phyloP scores from a whole-genome alignment of 2,329 filamentous ascomycete genomes.

The Paraphaeosphaeria minitans region DNA sequence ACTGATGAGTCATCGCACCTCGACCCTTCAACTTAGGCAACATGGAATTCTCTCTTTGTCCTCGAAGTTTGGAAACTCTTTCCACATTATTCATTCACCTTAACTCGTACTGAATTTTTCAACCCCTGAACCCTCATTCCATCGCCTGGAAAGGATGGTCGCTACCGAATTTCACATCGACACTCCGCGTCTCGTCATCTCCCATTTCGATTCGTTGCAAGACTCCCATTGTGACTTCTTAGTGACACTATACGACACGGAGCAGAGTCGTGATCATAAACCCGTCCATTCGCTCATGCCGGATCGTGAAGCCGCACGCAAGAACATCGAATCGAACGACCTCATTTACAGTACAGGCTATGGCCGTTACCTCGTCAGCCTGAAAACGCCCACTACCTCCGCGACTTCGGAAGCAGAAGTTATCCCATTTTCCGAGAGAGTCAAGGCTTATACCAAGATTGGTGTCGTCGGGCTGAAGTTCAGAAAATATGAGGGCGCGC shows the following conservation, averaged over 20 bases:
- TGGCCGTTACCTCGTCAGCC: conserved; percentile 29
- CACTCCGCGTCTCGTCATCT: conserved; percentile 31
- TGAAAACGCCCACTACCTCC: conserved; percentile 17
- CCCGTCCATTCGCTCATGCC: conserved; percentile 19
- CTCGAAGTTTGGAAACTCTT: background rate
- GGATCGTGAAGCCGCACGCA: conserved; percentile 24
- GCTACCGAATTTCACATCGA: conserved; percentile 28
- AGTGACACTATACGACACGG: conserved; percentile 30
- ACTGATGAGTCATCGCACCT: background rate
- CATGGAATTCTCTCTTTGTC: too few species aligned
- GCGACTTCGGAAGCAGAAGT: background rate
- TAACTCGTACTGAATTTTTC: too few species aligned
- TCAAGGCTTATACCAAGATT: conserved; percentile 7
- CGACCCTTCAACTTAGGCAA: background rate
- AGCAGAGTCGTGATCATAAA: conserved; percentile 15
- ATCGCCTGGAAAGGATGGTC: conserved; percentile 1
- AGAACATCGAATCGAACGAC: conserved; percentile 17
- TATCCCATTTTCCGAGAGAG: background rate
- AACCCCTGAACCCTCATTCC: too few species aligned
- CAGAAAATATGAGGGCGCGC: conserved; percentile 17
- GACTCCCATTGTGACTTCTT: conserved; percentile 36
- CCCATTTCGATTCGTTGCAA: conserved; percentile 20
- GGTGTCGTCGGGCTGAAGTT: conserved; percentile 28
- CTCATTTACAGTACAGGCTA: conserved; percentile 21
- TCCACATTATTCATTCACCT: too few species aligned